Base-by-base conservation (phyloP, 192 early-diverging fungal species). In the Backusella macrospora region DNA sequence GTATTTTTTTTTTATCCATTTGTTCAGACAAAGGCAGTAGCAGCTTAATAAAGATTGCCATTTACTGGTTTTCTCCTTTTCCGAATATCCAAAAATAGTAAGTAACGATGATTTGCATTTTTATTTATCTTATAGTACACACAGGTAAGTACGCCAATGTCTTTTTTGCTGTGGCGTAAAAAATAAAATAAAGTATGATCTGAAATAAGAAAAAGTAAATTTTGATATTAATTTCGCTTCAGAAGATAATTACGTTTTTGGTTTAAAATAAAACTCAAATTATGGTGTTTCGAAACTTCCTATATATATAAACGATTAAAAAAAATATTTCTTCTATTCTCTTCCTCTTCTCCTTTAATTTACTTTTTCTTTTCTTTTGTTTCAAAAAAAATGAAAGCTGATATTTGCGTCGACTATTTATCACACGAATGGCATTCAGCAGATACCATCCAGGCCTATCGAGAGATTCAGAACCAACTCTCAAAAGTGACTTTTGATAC, bases 391-490 rank as follows among this genome's bases (percentile, higher is more conserved):
- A 78, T 78, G 72, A 68, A 68, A 23, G 64, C 76, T 40, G 8
- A 46, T 42, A 43, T 69, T 13, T 73, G 70, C 37, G 74, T 80
- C 3, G 78, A 80, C 63, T 80, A 80, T 63, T 49, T 80, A 7
- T 62, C 78, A 14, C 74, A 80, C 29, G 69, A 69, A 6, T 80
- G 78, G 78, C 12, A 40, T 21, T 39, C 64, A 12, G 34, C n/a
- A 16, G 78, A 80, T 44, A 48, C 76, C n/a, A 62, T 80, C 9
- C 65, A 62, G 26, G 55, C 78, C 18, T 39, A 68, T 59, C 52
- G 59, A 29, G 73, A 72, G 48, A 66, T 48, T 37, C 38, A 45
- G 45, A 63, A 76, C 40, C 70, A 76, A 62, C 23, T 52, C 23
- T 13, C 40, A 37, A 62, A 73, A 46, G 44, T 29, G 10, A 23